These are phyloP conservation scores for Mucor circinelloides DNA, from an alignment of 371 early-diverging fungal genomes.

Conservation along the genomic window DNA sequence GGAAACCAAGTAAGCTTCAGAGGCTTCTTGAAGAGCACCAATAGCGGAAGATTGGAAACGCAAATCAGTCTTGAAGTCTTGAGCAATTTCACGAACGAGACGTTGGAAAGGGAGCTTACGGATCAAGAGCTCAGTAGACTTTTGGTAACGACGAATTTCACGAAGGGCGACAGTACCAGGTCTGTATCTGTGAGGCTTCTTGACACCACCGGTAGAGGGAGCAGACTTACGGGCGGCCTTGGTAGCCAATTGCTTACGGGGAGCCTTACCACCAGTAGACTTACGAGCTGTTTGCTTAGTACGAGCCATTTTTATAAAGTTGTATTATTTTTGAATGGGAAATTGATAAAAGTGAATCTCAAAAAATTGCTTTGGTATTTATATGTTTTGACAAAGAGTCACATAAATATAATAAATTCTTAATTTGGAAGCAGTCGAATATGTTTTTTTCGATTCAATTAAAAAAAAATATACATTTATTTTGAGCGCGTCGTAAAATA, in stretches of 20 bases:
- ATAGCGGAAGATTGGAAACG: slow-evolving; percentile 98
- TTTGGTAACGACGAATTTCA: slow-evolving; percentile 98
- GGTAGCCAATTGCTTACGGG: slow-evolving; percentile 97
- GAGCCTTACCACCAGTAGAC: slow-evolving; percentile 98
- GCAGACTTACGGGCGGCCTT: slow-evolving; percentile 81
- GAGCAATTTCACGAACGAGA: slow-evolving; percentile 95
- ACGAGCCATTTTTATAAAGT: slow-evolving; percentile 77
- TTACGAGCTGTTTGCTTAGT: slow-evolving; percentile 99
- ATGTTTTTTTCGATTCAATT: slow-evolving; percentile 10
- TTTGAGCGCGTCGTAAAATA: slow-evolving; percentile 12
- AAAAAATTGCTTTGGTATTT: not conserved
- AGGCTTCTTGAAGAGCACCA: slow-evolving; percentile 98
- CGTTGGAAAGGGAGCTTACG: slow-evolving; percentile 99
- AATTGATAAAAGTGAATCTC: not conserved
- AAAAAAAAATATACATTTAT: slow-evolving; percentile 6
- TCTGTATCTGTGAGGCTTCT: slow-evolving; percentile 89
- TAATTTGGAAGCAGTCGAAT: slow-evolving; percentile 5
- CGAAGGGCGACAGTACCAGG: slow-evolving; percentile 92
- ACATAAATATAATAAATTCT: slow-evolving; percentile 1
- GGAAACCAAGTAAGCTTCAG: slow-evolving; percentile 93
- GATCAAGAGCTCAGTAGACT: slow-evolving; percentile 98
- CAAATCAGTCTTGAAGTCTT: slow-evolving; percentile 97
- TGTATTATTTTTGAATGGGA: not conserved
- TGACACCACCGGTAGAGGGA: slow-evolving; percentile 61
- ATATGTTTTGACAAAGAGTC: slow-evolving; percentile 7